Evolutionary conservation across 2,329 filamentous ascomycete species (phyloP).

Genomic region (Pyrenochaeta sp.): DNA sequence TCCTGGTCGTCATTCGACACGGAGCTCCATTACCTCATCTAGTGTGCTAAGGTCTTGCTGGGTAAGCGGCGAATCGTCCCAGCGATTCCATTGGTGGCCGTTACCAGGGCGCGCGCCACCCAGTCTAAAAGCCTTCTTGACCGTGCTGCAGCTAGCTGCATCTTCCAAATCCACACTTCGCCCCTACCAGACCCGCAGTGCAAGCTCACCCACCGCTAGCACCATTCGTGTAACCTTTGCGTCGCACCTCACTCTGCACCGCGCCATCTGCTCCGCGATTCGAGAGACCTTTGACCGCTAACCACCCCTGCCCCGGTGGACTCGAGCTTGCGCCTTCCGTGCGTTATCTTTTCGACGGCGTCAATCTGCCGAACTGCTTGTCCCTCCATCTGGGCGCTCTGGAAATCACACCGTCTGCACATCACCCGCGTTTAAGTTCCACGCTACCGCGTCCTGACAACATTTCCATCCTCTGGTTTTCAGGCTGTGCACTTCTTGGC

Average conservation of each 20-base stretch:
- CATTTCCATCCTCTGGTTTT: constrained; percentile 44
- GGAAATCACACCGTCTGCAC: constrained; percentile 54
- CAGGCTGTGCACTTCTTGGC: constrained; percentile 47
- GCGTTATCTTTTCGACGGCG: constrained; percentile 49
- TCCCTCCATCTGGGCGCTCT: constrained; percentile 45
- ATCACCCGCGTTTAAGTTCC: constrained; percentile 58
- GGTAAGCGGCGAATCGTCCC: constrained; percentile 39
- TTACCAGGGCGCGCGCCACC: constrained; percentile 48
- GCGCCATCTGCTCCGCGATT: constrained; percentile 47
- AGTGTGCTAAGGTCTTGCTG: constrained; percentile 41
- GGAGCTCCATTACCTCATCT: constrained; percentile 47
- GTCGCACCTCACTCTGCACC: constrained; percentile 43
- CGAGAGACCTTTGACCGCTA: constrained; percentile 35
- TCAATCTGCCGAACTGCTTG: constrained; percentile 50
- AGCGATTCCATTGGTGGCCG: constrained; percentile 41
- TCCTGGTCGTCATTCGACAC: constrained; percentile 29
- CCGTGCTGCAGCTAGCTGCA: constrained; percentile 42
- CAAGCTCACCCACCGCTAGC: constrained; percentile 43
- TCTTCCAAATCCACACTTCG: constrained; percentile 39
- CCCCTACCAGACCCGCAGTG: constrained; percentile 33
- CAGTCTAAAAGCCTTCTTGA: constrained; percentile 32
- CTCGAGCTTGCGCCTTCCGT: constrained; percentile 47
- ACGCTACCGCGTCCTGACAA: constrained; percentile 52
- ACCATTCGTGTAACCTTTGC: constrained; percentile 45
- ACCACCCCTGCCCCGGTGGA: constrained; percentile 33